These are phyloP conservation scores for Boletus rubroflammeus DNA, from an alignment of 768 basidiomycete genomes.

Conservation along the genomic window DNA sequence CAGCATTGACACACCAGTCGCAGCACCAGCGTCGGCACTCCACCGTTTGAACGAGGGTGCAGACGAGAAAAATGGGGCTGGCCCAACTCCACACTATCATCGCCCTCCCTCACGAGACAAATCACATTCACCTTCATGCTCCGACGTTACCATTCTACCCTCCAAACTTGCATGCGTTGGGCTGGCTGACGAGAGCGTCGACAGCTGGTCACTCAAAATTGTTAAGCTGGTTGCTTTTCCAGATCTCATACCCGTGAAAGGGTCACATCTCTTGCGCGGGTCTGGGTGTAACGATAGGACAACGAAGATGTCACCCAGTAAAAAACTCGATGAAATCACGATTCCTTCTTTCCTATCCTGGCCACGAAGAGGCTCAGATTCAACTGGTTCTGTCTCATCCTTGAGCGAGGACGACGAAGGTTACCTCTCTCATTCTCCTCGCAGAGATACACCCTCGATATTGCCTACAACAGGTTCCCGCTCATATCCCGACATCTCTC, in stretches of 20 bases:
- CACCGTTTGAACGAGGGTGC: conserved; percentile 1
- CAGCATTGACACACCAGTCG: conserved; percentile 33
- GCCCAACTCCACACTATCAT: conserved; percentile 7
- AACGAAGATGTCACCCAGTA: conserved; percentile 3
- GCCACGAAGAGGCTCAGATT: conserved; percentile 20
- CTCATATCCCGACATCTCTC: conserved; percentile 42
- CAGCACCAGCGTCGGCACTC: conserved; percentile 9
- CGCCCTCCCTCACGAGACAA: conserved; percentile 31
- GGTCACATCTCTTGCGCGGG: conserved; percentile 4
- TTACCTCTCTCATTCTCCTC: conserved; percentile 60
- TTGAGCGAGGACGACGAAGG: conserved; percentile 43
- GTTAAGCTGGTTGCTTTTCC: conserved; percentile 76
- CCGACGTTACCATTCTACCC: conserved; percentile 59
- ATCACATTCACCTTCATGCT: conserved; percentile 52
- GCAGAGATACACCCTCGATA: conserved; percentile 34
- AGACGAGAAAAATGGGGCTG: conserved; percentile 2
- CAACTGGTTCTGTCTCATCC: conserved; percentile 27
- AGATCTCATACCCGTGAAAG: conserved; percentile 51
- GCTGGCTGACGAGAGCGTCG: conserved; percentile 61
- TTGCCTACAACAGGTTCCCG: conserved; percentile 37
- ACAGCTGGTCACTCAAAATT: conserved; percentile 74
- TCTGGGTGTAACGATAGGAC: conserved; percentile 1
- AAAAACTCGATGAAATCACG: conserved; percentile 10
- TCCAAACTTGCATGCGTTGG: conserved; percentile 77
- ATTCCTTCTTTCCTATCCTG: conserved; percentile 23